A percentile compares a stretch with the other conserved stretches of the same genome.
These are phyloP conservation scores for Xylariomycetidae sp. DNA, from an alignment of 2,329 filamentous ascomycete species.

Conservation along the genomic window DNA sequence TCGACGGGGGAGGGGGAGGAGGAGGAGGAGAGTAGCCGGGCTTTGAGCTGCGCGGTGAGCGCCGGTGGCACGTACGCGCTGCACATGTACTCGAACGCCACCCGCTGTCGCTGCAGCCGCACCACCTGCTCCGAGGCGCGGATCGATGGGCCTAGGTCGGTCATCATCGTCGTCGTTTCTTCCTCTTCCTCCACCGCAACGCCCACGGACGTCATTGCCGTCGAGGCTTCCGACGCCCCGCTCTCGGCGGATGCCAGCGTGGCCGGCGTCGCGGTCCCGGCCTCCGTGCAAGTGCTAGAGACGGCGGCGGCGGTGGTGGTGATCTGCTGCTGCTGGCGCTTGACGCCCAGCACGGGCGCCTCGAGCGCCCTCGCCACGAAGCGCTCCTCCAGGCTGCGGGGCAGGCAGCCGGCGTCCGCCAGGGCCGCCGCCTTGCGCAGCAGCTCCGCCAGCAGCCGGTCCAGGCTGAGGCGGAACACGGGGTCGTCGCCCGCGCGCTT, in stretches of 20 bases:
- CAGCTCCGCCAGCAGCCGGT: conserved; percentile 62
- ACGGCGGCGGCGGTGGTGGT: conserved; percentile 4
- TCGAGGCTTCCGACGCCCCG: conserved; percentile 38
- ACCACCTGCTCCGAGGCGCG: conserved; percentile 43
- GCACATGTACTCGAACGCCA: conserved; percentile 59
- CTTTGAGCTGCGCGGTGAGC: conserved; percentile 37
- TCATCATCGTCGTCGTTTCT: conserved; percentile 8
- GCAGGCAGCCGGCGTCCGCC: conserved; percentile 63
- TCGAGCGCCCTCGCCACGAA: conserved; percentile 75
- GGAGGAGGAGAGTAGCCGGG: conserved; percentile 28
- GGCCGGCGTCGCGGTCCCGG: conserved; percentile 16
- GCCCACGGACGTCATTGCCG: conserved; percentile 15
- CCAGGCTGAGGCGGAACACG: conserved; percentile 74
- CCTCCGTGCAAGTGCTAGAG: conserved; percentile 12
- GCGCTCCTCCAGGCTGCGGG: conserved; percentile 75
- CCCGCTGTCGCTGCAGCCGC: conserved; percentile 56
- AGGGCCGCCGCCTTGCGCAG: conserved; percentile 67
- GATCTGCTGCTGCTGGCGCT: conserved; percentile 37
- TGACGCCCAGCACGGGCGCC: conserved; percentile 65
- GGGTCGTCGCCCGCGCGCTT: conserved; percentile 77
- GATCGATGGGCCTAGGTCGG: conserved; percentile 35
- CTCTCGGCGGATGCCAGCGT: conserved; percentile 34
- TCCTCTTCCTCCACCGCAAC: conserved; percentile 6
- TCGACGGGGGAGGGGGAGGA: conserved; percentile 38
- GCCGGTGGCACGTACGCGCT: conserved; percentile 50